phyloP scores from a whole-genome alignment of 1,139 yeast genomes.

The Pneumocystis sp. region DNA sequence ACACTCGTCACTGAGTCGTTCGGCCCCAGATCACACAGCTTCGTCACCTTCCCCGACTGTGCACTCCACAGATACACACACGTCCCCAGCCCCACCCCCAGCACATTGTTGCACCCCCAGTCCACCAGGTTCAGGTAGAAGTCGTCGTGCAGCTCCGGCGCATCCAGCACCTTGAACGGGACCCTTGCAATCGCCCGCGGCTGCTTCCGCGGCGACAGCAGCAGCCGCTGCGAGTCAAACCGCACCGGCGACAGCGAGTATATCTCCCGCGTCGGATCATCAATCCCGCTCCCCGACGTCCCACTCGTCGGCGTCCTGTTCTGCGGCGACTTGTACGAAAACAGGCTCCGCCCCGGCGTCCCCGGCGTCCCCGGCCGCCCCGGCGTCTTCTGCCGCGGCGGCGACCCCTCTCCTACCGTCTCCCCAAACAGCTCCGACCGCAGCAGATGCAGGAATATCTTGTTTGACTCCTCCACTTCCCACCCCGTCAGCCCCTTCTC shows the following conservation, averaged over 20 bases:
- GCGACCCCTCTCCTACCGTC: conserved; percentile 10
- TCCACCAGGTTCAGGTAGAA: conserved; percentile 82
- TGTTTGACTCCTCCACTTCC: conserved; percentile 62
- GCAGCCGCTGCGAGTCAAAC: conserved; percentile 65
- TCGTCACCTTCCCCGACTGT: conserved; percentile 64
- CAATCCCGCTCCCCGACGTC: conserved; percentile 28
- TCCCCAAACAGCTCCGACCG: conserved; percentile 79
- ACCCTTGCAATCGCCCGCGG: conserved; percentile 59
- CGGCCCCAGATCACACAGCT: conserved; percentile 52
- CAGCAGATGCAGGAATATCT: conserved; percentile 70
- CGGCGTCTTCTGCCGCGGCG: conserved; percentile 16
- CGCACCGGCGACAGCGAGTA: conserved; percentile 80
- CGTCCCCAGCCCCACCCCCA: conserved; percentile 83
- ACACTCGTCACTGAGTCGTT: conserved; percentile 63
- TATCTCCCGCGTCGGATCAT: conserved; percentile 38
- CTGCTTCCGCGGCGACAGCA: conserved; percentile 69
- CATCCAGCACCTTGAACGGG: conserved; percentile 87
- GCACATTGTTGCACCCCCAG: conserved; percentile 83
- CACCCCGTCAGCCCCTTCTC: conserved; percentile 25
- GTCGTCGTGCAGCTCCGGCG: conserved; percentile 90
- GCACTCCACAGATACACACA: conserved; percentile 89
- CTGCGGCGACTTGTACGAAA: conserved; percentile 53
- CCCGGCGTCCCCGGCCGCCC: conserved; percentile 14
- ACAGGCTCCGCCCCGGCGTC: conserved; percentile 44
- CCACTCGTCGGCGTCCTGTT: conserved; percentile 19